These are phyloP conservation scores for Fusarium zealandicum DNA, from an alignment of 2,329 filamentous ascomycete species.

Conservation along the genomic window DNA sequence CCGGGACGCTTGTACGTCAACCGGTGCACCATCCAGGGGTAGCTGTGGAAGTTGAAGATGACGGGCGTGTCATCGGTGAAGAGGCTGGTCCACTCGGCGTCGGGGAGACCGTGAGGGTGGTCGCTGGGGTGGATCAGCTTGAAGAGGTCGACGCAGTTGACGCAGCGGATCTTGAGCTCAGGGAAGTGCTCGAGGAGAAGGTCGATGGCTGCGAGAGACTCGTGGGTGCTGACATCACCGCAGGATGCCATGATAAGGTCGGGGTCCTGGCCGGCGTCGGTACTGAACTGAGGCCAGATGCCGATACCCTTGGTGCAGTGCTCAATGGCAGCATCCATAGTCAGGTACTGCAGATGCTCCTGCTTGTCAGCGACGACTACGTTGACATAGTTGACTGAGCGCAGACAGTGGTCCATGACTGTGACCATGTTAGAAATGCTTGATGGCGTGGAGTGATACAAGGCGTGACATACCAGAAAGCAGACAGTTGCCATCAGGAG, in stretches of 20 bases:
- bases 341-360: slow-evolving; percentile 77
- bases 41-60: slow-evolving; percentile 86
- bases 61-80: slow-evolving; percentile 77
- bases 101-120: slow-evolving; percentile 76
- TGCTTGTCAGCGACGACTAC: slow-evolving; percentile 83
- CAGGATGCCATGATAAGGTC: slow-evolving; percentile 80
- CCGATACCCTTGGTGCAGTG: slow-evolving; percentile 82
- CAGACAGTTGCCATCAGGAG: slow-evolving; percentile 80
- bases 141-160: slow-evolving; percentile 84
- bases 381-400: slow-evolving; percentile 80
- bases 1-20: slow-evolving; percentile 78
- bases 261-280: slow-evolving; percentile 71
- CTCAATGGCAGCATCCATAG: slow-evolving; percentile 73
- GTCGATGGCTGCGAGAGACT: slow-evolving; percentile 77
- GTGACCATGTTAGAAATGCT: slow-evolving; percentile 20
- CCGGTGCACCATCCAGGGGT: slow-evolving; percentile 81
- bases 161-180: slow-evolving; percentile 76
- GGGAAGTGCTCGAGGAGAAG: slow-evolving; percentile 76
- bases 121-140: slow-evolving; percentile 74
- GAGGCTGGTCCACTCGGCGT: slow-evolving; percentile 70
- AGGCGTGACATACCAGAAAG: slow-evolving; percentile 57
- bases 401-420: slow-evolving; percentile 78
- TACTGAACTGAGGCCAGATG: slow-evolving; percentile 80
- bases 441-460: neutral
- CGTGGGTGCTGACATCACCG: slow-evolving; percentile 77